Base-by-base conservation (phyloP, 805 yeast species). In the Phaffomyces antillensis region DNA sequence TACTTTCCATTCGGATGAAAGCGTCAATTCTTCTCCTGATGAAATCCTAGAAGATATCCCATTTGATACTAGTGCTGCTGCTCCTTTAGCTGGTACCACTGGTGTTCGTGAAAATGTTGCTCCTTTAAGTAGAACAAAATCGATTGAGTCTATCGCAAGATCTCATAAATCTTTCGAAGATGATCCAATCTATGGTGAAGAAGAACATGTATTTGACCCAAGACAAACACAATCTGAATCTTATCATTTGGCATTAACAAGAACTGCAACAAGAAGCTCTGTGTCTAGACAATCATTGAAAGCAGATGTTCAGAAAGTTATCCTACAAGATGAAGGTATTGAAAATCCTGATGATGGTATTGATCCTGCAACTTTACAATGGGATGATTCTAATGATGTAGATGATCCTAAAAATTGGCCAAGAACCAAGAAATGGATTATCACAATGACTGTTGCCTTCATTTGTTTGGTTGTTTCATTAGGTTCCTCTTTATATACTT, bases 381-480 rank as follows among this genome's bases (percentile, higher is more conserved):
- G 86, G 85, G 90, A 83, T 53, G 64, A 70, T 1, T 79, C 80
- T 1, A 70, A 65, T 28, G 90, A 84, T 58, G 70, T 67, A 40
- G 86, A 59, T 25, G 77, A 82, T 57, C 91, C 91, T 11, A 70
- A 70, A 47, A 83, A 83, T 58, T 84, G 89, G 89, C 73, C 86
- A 4, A 24, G 41, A 4, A 66, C 74, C 74, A 79, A 73, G 58
- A 80, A 75, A 63, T 83, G 90, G 89, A 58, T 60, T 36, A 65
- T 76, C 45, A 83, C 90, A 1, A 73, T 79, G 77, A 71, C 77
- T 5, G 76, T 81, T 13, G 88, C 89, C 3, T 47, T 68, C 20
- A 66, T 79, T 40, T 83, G 90, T 68, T 68, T 84, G 32, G 83
- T 79, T 31, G 83, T 83, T 30, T 77, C 89, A 0, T 73, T 85